A percentile compares a stretch with the other conserved stretches of the same genome.
These are phyloP conservation scores for Lichtheimia ramosa DNA, from an alignment of 371 early-diverging fungal genomes.

Conservation along the genomic window DNA sequence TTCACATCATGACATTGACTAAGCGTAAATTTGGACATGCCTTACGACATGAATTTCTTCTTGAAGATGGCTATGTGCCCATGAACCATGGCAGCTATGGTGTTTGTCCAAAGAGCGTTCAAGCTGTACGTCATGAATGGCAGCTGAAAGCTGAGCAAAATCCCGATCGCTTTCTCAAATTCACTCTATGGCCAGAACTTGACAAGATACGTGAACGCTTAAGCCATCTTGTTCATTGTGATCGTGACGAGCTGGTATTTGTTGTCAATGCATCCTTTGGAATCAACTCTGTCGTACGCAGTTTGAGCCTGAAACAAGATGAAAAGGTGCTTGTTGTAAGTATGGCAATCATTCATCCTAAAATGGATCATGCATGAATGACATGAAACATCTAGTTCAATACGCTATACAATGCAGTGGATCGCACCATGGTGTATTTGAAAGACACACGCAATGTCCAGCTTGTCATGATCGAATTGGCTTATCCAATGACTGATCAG, in stretches of 20 bases:
- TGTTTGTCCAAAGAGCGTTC: slow-evolving; percentile 10
- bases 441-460: slow-evolving; percentile 31
- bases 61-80: slow-evolving; percentile 39
- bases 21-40: slow-evolving; percentile 31
- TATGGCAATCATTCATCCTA: slow-evolving; percentile 4
- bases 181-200: slow-evolving; percentile 13
- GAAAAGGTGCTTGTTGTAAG: slow-evolving; percentile 38
- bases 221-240: slow-evolving; percentile 32
- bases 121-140: slow-evolving; percentile 7
- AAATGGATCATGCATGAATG: background rate
- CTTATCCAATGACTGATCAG: slow-evolving; percentile 33
- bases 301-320: slow-evolving; percentile 31
- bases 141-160: slow-evolving; percentile 13
- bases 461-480: slow-evolving; percentile 31
- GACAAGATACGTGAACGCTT: slow-evolving; percentile 13
- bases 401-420: slow-evolving; percentile 53
- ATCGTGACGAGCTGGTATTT: slow-evolving; percentile 40
- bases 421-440: slow-evolving; percentile 32
- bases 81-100: slow-evolving; percentile 51
- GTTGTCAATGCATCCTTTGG: slow-evolving; percentile 49
- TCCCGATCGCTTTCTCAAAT: slow-evolving; percentile 19
- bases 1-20: background rate
- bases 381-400: slow-evolving; percentile 21
- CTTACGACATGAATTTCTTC: slow-evolving; percentile 36
- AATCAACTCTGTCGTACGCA: slow-evolving; percentile 42